Evolutionary conservation across 257 asterid genomes (phyloP).

Genomic region (Rehmannia glutinosa): DNA sequence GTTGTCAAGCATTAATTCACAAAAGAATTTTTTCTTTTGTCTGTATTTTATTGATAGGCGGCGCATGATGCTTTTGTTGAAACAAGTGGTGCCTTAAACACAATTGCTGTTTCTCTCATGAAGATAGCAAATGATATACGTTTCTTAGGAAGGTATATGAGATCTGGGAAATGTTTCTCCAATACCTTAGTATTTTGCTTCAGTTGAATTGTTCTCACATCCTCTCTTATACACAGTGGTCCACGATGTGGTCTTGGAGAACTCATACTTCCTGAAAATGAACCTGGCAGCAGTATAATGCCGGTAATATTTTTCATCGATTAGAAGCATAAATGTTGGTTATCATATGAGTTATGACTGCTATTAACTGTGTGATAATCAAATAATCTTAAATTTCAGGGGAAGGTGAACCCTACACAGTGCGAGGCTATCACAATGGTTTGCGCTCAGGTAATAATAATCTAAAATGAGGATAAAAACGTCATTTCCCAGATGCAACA

Average conservation of each 20-base stretch:
- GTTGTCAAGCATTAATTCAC: not conserved
- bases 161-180: constrained; percentile 15
- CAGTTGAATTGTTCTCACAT: constrained; percentile 23
- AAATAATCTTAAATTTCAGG: constrained; percentile 49
- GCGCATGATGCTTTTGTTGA: constrained; percentile 98
- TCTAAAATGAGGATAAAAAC: constrained; percentile 4
- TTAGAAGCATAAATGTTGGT: constrained; percentile 2
- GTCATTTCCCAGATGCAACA: not conserved
- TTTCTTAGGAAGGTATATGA: constrained; percentile 82
- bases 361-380: not conserved
- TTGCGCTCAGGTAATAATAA: constrained; percentile 79
- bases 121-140: constrained; percentile 96
- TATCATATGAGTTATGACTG: constrained; percentile 1
- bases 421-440: constrained; percentile 99
- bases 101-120: constrained; percentile 90
- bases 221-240: constrained; percentile 56
- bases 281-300: constrained; percentile 99
- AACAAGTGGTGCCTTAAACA: constrained; percentile 91
- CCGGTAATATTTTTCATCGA: constrained; percentile 54
- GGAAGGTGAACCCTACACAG: constrained; percentile 97
- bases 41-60: constrained; percentile 52
- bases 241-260: constrained; percentile 99
- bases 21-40: not conserved
- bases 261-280: constrained; percentile 97
- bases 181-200: constrained; percentile 1